phyloP scores from a whole-genome alignment of 345 rosid species.

The Arabidopsis thaliana region DNA sequence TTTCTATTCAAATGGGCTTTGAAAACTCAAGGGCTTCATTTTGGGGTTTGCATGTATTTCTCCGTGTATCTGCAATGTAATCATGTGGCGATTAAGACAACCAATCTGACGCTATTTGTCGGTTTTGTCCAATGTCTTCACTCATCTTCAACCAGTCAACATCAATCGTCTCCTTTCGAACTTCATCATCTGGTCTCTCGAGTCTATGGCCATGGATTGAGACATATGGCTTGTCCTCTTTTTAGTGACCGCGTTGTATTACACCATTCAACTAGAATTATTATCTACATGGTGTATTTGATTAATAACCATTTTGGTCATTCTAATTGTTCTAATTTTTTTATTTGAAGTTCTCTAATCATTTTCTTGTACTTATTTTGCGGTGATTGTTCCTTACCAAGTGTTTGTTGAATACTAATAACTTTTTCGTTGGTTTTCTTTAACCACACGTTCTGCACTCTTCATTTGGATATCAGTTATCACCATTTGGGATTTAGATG shows the following conservation, averaged over 20 bases:
- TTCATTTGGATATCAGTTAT: too few relatives aligned
- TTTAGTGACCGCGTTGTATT: not conserved
- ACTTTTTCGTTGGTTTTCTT: not conserved
- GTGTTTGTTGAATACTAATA: too few relatives aligned
- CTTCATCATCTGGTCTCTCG: not conserved
- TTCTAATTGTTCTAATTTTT: too few relatives aligned
- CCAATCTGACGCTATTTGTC: not conserved
- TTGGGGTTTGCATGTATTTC: not conserved
- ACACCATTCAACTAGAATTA: not conserved
- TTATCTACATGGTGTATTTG: not conserved
- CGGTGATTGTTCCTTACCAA: too few relatives aligned
- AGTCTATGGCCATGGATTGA: not conserved
- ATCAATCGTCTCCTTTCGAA: not conserved
- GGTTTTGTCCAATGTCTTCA: not conserved
- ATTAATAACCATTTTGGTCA: too few relatives aligned
- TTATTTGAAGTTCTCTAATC: too few relatives aligned
- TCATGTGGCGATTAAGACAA: slow-evolving; percentile 10
- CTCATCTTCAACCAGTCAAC: not conserved
- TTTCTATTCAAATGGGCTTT: not conserved
- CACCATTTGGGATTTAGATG: too few relatives aligned
- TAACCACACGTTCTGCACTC: not conserved
- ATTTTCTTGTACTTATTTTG: too few relatives aligned
- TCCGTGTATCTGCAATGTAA: not conserved
- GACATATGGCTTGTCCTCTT: not conserved
- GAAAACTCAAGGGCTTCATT: not conserved